Base-by-base conservation (phyloP, 495 filamentous ascomycete genomes). In the Durotheca rogersii region DNA sequence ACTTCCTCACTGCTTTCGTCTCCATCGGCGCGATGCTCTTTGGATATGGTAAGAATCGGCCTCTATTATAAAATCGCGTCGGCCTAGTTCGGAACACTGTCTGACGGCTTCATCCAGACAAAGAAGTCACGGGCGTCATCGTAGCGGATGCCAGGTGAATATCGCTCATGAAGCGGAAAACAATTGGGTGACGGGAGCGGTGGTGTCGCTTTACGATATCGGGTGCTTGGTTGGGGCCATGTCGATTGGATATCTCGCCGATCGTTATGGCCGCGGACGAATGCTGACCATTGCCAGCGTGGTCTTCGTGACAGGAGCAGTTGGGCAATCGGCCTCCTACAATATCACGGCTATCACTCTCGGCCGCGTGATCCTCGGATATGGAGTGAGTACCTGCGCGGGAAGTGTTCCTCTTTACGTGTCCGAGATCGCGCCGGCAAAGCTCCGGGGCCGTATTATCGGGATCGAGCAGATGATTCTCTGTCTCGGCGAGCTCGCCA, bases 371-470 rank as follows among this genome's bases (percentile, higher is more conserved):
- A 62, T 81, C 6, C 70, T 80, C 7, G 77, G 77, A 1, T 69
- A 79, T 27, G 76, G 78, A 5, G 77, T 81, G 14, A 77, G 78
- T 9, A 69, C 69, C 27, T 78, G 76, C 7, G 74, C 77, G 3
- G 79, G 78, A 66, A 67, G 78, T 30, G 58, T 61, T 6, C 58
- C 58, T 0, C 23, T 72, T 1, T 80, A 78, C 43, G 72, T 70
- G 1, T 65, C 79, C 12, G 77, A 77, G 16, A 78, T 78, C 11
- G 77, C 67, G 0, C 77, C 80, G 47, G 70, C 76, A 0, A 60
- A 74, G 20, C 68, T 76, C 9, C 42, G 55, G 6, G 57, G 72
- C 41, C 72, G 73, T 31, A 73, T 76, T 60, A 76, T 53, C 68
- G 71, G 30, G 1, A 66, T 82, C 14, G 72, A 82, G 58, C 79